These are phyloP conservation scores for Limnanthes douglasii DNA, from an alignment of 345 rosid genomes.

Conservation along the genomic window DNA sequence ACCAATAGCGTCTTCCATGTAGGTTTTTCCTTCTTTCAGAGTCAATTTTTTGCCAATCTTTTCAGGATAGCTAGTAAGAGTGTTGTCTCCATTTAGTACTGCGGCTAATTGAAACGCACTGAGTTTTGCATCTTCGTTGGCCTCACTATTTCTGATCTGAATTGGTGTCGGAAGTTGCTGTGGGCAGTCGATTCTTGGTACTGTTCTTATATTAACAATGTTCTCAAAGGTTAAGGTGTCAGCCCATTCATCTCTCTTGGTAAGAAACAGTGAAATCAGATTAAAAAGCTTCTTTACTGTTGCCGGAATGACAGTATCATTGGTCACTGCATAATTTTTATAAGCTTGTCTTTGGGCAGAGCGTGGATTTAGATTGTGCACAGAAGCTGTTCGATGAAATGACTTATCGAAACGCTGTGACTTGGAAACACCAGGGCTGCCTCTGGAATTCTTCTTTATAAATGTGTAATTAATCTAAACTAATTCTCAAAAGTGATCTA, in stretches of 20 bases:
- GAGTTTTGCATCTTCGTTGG: constrained; percentile 46
- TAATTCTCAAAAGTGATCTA: too few species aligned
- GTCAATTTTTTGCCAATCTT: constrained; percentile 47
- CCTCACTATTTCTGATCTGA: constrained; percentile 40
- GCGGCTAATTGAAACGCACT: constrained; percentile 88
- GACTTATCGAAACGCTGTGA: too few species aligned
- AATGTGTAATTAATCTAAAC: too few species aligned
- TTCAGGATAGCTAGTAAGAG: constrained; percentile 32
- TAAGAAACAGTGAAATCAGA: constrained; percentile 48
- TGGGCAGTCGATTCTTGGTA: constrained; percentile 81
- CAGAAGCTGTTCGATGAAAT: too few species aligned
- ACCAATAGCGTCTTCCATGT: constrained; percentile 73
- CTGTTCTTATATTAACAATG: constrained; percentile 31
- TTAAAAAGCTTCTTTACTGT: constrained; percentile 75
- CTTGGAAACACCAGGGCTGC: too few species aligned
- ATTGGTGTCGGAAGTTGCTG: constrained; percentile 41
- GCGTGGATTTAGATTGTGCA: too few species aligned
- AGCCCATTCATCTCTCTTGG: constrained; percentile 84
- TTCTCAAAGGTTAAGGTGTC: constrained; percentile 69
- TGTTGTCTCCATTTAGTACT: constrained; percentile 48
- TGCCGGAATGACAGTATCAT: constrained; percentile 87
- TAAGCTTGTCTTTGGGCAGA: too few species aligned
- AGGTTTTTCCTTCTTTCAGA: constrained; percentile 55
- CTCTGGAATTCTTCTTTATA: too few species aligned
- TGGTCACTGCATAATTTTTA: too few species aligned